Percentiles rank a stretch among this genome's conserved stretches.
Evolutionary conservation across 345 rosid genomes (phyloP).

Genomic region (Syzygium grande): DNA sequence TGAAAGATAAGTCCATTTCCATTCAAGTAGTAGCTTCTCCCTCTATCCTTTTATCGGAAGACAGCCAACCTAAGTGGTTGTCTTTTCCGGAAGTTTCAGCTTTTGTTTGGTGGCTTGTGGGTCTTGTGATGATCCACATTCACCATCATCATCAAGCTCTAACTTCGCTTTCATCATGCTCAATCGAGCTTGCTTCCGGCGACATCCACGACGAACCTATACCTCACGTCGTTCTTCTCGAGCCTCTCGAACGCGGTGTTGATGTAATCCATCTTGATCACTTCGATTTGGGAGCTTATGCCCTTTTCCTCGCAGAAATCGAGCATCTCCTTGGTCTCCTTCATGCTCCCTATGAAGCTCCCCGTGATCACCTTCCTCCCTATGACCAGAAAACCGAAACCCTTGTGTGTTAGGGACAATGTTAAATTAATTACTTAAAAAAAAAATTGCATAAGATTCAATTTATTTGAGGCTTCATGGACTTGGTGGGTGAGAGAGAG

Average conservation of each 20-base stretch:
- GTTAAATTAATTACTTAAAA: neutral
- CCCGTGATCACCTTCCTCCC: constrained; percentile 55
- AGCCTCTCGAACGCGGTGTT: constrained; percentile 52
- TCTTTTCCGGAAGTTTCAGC: neutral
- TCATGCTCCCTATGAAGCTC: constrained; percentile 51
- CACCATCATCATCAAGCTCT: neutral
- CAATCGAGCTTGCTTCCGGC: constrained; percentile 37
- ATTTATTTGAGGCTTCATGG: neutral
- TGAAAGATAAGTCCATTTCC: neutral
- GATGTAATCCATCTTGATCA: constrained; percentile 43
- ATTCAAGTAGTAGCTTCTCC: no score
- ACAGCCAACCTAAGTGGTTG: neutral
- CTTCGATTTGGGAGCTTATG: constrained; percentile 41
- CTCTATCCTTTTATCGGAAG: neutral
- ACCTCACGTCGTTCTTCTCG: constrained; percentile 54
- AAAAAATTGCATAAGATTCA: neutral
- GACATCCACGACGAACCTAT: constrained; percentile 52
- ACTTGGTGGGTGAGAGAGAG: neutral
- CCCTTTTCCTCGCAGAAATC: constrained; percentile 50
- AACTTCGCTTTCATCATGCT: neutral
- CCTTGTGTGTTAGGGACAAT: neutral
- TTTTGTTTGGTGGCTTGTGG: neutral
- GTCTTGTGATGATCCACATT: neutral
- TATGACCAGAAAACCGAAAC: neutral
- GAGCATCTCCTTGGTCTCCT: constrained; percentile 45